Evolutionary conservation across 106 monocot genomes (phyloP).

Genomic region (Dendrobium catenatum): DNA sequence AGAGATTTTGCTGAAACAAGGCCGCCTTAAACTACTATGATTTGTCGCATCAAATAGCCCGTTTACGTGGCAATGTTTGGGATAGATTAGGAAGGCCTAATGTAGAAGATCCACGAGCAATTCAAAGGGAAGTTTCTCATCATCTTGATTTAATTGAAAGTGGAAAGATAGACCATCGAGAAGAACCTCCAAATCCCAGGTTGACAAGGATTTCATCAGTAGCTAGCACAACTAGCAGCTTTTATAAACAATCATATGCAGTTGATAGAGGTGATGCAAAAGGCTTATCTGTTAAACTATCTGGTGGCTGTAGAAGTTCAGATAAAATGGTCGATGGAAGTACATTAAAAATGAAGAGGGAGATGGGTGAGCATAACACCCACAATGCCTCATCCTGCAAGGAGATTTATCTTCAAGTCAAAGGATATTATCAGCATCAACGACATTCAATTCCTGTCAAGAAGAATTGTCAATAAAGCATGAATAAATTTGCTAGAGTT

Average conservation of each 20-base stretch:
- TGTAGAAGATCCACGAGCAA: conserved; percentile 11
- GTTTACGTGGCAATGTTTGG: conserved; percentile 71
- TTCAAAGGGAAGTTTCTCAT: neutral
- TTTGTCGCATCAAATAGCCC: conserved; percentile 8
- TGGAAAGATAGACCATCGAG: conserved; percentile 3
- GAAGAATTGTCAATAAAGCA: no score
- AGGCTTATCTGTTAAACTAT: neutral
- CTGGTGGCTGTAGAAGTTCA: neutral
- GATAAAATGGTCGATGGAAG: conserved; percentile 5
- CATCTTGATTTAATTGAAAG: conserved; percentile 3
- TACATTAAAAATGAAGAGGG: no score
- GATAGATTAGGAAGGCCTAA: conserved; percentile 77
- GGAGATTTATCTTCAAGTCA: neutral
- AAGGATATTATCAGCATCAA: no score
- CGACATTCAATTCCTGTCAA: no score
- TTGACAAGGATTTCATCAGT: conserved; percentile 12
- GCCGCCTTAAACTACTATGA: conserved; percentile 16
- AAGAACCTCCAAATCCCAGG: conserved; percentile 20
- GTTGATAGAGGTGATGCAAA: conserved; percentile 7
- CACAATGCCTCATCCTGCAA: conserved; percentile 13
- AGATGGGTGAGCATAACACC: neutral
- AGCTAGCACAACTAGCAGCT: conserved; percentile 9
- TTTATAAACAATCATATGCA: neutral
- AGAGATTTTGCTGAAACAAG: conserved; percentile 15
- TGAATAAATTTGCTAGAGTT: no score